Conservation (phyloP, 1,139 yeast species). For the Geotrichum restrictum region DNA sequence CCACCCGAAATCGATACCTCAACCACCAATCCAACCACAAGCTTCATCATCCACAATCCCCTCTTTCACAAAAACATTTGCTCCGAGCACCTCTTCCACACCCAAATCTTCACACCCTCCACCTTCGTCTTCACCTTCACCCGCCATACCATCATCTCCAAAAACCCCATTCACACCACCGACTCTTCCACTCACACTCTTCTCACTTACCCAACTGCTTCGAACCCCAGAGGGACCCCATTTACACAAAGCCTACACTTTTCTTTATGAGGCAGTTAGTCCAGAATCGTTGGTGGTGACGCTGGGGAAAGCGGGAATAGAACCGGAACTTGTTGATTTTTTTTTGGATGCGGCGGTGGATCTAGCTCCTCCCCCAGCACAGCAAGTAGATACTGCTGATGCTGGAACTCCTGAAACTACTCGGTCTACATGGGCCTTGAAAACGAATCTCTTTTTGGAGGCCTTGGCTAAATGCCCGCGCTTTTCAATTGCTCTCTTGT, state of each 20-base stretch:
- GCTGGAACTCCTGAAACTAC: slow-evolving; percentile 8
- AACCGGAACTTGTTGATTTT: slow-evolving; percentile 53
- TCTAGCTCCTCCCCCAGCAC: too few relatives aligned
- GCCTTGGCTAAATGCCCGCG: slow-evolving; percentile 21
- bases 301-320: slow-evolving; percentile 52
- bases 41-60: background rate
- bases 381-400: too few relatives aligned
- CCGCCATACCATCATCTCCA: background rate
- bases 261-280: slow-evolving; percentile 39
- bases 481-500: slow-evolving; percentile 23
- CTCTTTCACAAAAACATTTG: background rate
- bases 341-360: slow-evolving; percentile 46
- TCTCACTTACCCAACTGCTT: slow-evolving; percentile 26
- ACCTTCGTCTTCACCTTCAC: background rate
- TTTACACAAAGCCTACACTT: slow-evolving; percentile 40
- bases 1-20: too few relatives aligned
- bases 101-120: background rate
- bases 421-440: slow-evolving; percentile 8
- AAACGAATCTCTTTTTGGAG: slow-evolving; percentile 19
- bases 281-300: slow-evolving; percentile 33
- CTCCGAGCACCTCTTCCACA: background rate
- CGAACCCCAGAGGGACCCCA: slow-evolving; percentile 27
- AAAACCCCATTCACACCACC: slow-evolving; percentile 8
- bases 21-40: too few relatives aligned
- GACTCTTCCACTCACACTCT: slow-evolving; percentile 29